Evolutionary conservation across 129 eudicot genomes (phyloP), one percentile per base, ranked within the genome.

Genomic region (Chrysanthemum seticuspe): DNA sequence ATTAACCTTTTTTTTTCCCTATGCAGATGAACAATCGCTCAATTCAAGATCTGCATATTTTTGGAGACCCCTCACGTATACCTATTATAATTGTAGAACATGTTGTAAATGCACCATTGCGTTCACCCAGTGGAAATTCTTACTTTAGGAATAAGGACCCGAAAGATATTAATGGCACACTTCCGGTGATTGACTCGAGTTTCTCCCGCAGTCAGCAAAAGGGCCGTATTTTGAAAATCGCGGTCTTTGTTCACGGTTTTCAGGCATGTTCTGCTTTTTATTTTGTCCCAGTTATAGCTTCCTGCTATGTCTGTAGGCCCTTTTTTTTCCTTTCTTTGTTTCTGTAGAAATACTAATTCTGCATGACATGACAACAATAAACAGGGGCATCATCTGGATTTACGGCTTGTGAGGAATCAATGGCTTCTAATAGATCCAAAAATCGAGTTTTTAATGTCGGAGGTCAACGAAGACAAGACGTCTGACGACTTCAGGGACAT

Each of bases 341-440:
- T 47, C 16, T 14, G 10, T 52, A 27, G 21, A 56, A 52, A 51
- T 18, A 67, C 69, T 79, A 58, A 73, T 66, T 73, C 34, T 36
- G 29, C 15, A 65, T 60, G 63, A 61, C 31, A 15, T 81, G 71
- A 65, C 19, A 55, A 54, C 25, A 68, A 53, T 72, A 53, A 74
- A 68, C 85, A 95, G 99, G 99, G 99, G 10, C 99, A 95, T 79
- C 99, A 95, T 86, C 82, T 95, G 71, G 99, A 95, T 82, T 75
- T 95, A 75, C 85, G 99, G 55, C 97, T 90, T 80, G 90, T 95
- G 27, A 83, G 99, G 75, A 95, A 95, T 74, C 97, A 95, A 71
- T 95, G 99, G 99, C 99, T 95, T 80, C 67, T 95, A 77, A 81
- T 95, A 76, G 99, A 95, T 87, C 97, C 99, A 47, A 91, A 95